These are phyloP conservation scores for Geranium rotundifolium DNA, from an alignment of 345 rosid species.

Conservation along the genomic window DNA sequence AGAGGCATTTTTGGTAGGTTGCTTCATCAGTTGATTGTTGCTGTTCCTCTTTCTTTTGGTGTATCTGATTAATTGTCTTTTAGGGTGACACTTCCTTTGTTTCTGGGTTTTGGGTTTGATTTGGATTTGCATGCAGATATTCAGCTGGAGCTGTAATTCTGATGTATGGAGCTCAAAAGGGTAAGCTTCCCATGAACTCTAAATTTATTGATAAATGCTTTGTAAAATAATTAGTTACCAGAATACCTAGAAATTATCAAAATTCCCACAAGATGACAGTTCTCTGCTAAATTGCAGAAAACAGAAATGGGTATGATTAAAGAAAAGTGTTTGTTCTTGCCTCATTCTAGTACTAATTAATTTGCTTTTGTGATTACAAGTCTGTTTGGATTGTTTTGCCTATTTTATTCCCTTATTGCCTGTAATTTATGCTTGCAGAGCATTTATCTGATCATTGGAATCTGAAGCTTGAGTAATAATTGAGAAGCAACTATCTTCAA, in stretches of 20 bases:
- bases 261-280: too few species aligned
- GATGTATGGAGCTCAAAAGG: not conserved
- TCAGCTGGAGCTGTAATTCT: not conserved
- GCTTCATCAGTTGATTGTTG: not conserved
- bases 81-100: not conserved
- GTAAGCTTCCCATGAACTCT: not conserved
- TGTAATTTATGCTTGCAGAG: conserved; percentile 13
- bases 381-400: too few species aligned
- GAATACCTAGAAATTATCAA: not conserved
- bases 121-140: not conserved
- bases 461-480: conserved; percentile 3
- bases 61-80: not conserved
- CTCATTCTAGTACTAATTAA: not conserved
- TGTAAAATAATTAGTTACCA: not conserved
- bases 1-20: not conserved
- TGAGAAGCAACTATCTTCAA: conserved; percentile 4
- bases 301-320: not conserved
- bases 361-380: not conserved
- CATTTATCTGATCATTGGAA: conserved; percentile 4
- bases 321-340: not conserved
- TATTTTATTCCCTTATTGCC: conserved; percentile 1
- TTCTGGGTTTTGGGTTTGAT: not conserved
- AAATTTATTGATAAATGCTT: not conserved
- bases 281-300: not conserved
- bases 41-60: not conserved